Evolutionary conservation across 495 filamentous ascomycete species (phyloP).

Genomic region (Monascus purpureus): DNA sequence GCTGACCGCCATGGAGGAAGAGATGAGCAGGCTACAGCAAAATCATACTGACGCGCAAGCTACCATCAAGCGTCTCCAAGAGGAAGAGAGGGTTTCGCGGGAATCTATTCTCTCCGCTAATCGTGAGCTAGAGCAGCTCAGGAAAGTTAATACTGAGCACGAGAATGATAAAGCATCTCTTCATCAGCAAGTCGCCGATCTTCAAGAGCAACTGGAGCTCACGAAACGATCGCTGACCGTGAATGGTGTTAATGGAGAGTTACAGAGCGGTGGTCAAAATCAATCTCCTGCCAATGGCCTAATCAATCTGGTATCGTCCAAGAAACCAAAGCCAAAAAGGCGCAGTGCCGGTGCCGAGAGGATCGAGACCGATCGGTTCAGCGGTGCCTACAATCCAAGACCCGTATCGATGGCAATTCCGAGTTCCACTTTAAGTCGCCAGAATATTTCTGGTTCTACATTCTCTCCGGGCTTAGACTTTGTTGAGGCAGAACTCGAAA

Average conservation of each 20-base stretch:
- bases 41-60: constrained; percentile 73
- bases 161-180: constrained; percentile 75
- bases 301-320: constrained; percentile 92
- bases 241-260: constrained; percentile 45
- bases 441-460: constrained; percentile 49
- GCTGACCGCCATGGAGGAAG: constrained; percentile 76
- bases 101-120: constrained; percentile 64
- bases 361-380: constrained; percentile 71
- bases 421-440: constrained; percentile 45
- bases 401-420: constrained; percentile 88
- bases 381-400: constrained; percentile 80
- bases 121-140: constrained; percentile 62
- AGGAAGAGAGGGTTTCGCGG: constrained; percentile 70
- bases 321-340: constrained; percentile 95
- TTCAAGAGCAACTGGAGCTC: constrained; percentile 85
- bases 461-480: constrained; percentile 73
- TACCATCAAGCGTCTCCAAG: constrained; percentile 85
- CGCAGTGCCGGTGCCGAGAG: constrained; percentile 86
- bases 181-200: constrained; percentile 71
- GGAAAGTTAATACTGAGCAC: constrained; percentile 50
- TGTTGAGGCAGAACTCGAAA: constrained; percentile 85
- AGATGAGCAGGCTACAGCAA: constrained; percentile 82
- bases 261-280: constrained; percentile 48
- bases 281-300: constrained; percentile 54
- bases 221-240: constrained; percentile 54